These are phyloP conservation scores for Mangifera indica DNA, from an alignment of 345 rosid genomes.

Conservation along the genomic window DNA sequence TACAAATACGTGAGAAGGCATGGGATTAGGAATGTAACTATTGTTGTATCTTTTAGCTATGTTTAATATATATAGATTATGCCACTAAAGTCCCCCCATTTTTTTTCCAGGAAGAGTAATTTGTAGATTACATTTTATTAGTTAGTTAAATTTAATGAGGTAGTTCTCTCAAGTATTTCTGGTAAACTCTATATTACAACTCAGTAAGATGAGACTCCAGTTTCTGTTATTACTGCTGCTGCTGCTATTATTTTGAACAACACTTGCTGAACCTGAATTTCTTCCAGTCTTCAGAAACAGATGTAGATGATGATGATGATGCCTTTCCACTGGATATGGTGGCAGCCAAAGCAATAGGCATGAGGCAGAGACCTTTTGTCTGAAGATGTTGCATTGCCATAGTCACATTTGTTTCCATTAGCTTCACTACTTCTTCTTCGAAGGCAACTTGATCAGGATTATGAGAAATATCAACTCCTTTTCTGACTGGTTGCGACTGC, in stretches of 20 bases:
- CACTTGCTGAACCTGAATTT: slow-evolving; percentile 15
- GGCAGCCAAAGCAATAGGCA: slow-evolving; percentile 52
- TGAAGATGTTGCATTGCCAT: slow-evolving; percentile 58
- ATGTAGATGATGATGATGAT: slow-evolving; percentile 14
- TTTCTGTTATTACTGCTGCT: slow-evolving; percentile 21
- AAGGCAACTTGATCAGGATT: slow-evolving; percentile 39
- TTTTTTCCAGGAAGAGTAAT: slow-evolving; percentile 14
- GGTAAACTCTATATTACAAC: background rate
- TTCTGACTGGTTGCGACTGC: slow-evolving; percentile 25
- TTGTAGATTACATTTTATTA: slow-evolving; percentile 13
- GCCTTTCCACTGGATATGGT: slow-evolving; percentile 40
- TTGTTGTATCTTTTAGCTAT: slow-evolving; percentile 40
- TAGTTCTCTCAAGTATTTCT: background rate
- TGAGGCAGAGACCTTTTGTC: slow-evolving; percentile 56
- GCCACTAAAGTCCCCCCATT: slow-evolving; percentile 9
- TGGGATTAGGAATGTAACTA: slow-evolving; percentile 42
- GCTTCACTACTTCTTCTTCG: slow-evolving; percentile 55
- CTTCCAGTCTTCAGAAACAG: slow-evolving; percentile 23
- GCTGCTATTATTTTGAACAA: slow-evolving; percentile 19
- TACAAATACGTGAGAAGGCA: slow-evolving; percentile 26
- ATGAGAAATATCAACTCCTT: slow-evolving; percentile 30
- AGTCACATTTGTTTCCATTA: slow-evolving; percentile 58
- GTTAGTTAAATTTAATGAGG: slow-evolving; percentile 4
- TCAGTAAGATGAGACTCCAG: background rate
- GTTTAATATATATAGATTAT: slow-evolving; percentile 43